A percentile compares a stretch with the other conserved stretches of the same genome.
Evolutionary conservation across 1,284 basidiomycete species (phyloP).

Genomic region (Agroathelia rolfsii): DNA sequence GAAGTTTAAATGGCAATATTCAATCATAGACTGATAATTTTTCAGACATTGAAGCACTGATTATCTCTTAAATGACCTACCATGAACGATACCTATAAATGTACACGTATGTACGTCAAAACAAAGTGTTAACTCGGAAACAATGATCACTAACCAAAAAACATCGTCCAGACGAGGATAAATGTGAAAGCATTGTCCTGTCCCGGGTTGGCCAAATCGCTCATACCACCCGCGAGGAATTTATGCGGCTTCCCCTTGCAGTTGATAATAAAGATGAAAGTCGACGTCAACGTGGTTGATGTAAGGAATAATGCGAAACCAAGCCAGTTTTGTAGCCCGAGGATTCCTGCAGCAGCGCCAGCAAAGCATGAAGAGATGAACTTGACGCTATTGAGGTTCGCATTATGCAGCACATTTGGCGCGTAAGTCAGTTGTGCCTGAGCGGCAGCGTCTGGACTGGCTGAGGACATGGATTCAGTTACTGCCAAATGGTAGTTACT

Average conservation of each 20-base stretch:
- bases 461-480: too few relatives aligned
- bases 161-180: conserved; percentile 81
- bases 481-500: too few relatives aligned
- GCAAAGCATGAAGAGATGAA: conserved; percentile 76
- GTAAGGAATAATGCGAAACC: conserved; percentile 74
- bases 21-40: too few relatives aligned
- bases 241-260: conserved; percentile 52
- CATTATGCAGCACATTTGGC: conserved; percentile 66
- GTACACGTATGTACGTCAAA: conserved; percentile 10
- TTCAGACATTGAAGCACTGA: too few relatives aligned
- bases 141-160: conserved; percentile 57
- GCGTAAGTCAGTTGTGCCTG: conserved; percentile 56
- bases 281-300: conserved; percentile 57
- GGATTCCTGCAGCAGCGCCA: conserved; percentile 76
- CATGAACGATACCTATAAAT: conserved; percentile 32
- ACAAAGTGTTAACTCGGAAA: too few relatives aligned
- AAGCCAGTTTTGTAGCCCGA: conserved; percentile 74
- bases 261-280: conserved; percentile 57
- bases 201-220: conserved; percentile 67
- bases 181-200: conserved; percentile 84
- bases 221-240: conserved; percentile 51
- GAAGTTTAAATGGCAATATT: too few relatives aligned
- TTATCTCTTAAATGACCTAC: conserved; percentile 22
- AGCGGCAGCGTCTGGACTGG: conserved; percentile 34
- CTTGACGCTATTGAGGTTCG: conserved; percentile 52